These are phyloP conservation scores for Diversispora epigaea DNA, from an alignment of 192 early-diverging fungal species.

Conservation along the genomic window DNA sequence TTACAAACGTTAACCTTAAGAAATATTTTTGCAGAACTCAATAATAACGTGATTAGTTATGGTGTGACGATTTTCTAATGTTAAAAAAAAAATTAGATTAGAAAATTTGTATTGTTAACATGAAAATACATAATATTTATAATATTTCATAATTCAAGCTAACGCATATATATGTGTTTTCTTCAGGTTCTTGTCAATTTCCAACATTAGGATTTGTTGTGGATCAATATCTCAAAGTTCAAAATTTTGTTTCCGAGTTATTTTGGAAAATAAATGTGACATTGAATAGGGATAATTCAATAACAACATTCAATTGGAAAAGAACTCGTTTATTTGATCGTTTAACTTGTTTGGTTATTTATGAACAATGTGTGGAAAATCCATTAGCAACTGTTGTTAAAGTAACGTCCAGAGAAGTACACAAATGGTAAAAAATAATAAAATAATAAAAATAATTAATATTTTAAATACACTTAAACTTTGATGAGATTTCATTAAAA, in stretches of 20 bases:
- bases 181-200: conserved; percentile 88
- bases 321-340: conserved; percentile 77
- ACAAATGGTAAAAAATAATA: conserved; percentile 67
- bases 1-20: conserved; percentile 79
- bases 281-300: conserved; percentile 49
- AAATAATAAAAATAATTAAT: no score
- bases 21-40: conserved; percentile 52
- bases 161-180: neutral
- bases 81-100: no score
- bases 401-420: conserved; percentile 63
- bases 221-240: conserved; percentile 71
- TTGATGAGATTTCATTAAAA: no score
- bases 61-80: conserved; percentile 43
- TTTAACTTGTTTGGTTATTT: conserved; percentile 63
- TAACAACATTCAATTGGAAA: conserved; percentile 73
- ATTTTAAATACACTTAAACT: no score
- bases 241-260: conserved; percentile 80
- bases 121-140: no score
- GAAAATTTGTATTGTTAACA: no score
- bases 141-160: no score
- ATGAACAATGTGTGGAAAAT: conserved; percentile 64
- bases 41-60: conserved; percentile 74
- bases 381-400: conserved; percentile 58
- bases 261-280: conserved; percentile 87
- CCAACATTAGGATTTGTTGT: conserved; percentile 96